Evolutionary conservation across 1,284 basidiomycete genomes (phyloP).

Genomic region (Vanrija humicola): DNA sequence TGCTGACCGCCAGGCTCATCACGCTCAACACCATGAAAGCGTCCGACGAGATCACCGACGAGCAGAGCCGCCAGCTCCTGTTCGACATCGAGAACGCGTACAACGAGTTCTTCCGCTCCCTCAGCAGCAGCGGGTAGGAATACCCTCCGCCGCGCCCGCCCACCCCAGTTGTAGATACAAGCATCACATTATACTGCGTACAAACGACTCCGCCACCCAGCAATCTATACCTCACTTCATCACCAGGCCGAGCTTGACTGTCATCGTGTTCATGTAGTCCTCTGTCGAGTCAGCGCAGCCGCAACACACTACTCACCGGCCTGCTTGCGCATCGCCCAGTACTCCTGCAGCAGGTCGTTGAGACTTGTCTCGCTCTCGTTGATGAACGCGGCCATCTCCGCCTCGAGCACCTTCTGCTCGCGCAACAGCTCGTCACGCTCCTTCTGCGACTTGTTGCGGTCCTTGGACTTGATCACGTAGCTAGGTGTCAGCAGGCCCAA

Average conservation of each 20-base stretch:
- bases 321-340: conserved; percentile 71
- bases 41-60: conserved; percentile 92
- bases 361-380: conserved; percentile 67
- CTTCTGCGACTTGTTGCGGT: conserved; percentile 26
- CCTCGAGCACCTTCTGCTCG: conserved; percentile 33
- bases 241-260: conserved; percentile 35
- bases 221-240: neutral
- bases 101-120: conserved; percentile 86
- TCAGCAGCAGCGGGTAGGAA: conserved; percentile 43
- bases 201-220: neutral
- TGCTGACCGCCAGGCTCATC: conserved; percentile 68
- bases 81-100: conserved; percentile 98
- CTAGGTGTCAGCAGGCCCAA: conserved; percentile 3
- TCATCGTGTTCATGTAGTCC: conserved; percentile 46
- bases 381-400: conserved; percentile 68
- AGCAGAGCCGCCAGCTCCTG: conserved; percentile 87
- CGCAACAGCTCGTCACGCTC: conserved; percentile 25
- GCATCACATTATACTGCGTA: neutral
- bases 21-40: conserved; percentile 95
- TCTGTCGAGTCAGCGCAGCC: conserved; percentile 22
- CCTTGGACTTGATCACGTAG: conserved; percentile 29
- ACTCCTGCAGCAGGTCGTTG: conserved; percentile 69
- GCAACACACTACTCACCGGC: conserved; percentile 56
- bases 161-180: too few species aligned
- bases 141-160: neutral